Base-by-base conservation (phyloP, 148 eudicot genomes). In the Salicornia ramosissima region DNA sequence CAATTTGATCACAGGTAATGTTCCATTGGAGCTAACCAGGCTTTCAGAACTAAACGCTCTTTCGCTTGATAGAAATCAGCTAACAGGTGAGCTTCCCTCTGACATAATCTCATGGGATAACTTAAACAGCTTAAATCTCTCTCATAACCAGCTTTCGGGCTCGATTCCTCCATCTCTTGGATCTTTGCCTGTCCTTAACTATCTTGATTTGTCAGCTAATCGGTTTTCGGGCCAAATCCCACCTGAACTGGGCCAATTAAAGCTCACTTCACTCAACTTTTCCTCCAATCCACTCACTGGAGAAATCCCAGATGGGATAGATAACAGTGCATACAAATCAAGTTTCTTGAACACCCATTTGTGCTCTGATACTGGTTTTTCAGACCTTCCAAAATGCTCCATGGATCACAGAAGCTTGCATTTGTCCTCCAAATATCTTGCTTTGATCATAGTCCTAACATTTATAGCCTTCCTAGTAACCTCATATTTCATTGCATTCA, bases 1-100 rank as follows among this genome's bases (percentile, higher is more conserved):
- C 73, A 90, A 90, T 76, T 7, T 55, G 71, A 52, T 90, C 56
- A 68, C 86, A 0, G 90, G 91, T 30, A 29, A 55, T 19, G 55
- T 90, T 64, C 90, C 96, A 22, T 57, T 64, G 67, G 84, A 78
- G 33, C 16, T 89, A 11, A 82, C 88, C 5, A 61, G 24, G 28
- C 91, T 90, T 64, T 73, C 83, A 6, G 57, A 43, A 19, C 66
- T 90, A 0, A 70, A 14, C 54, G 60, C 65, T n/a, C 76, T 90
- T 0, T 29, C 15, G 4, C 89, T 90, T 34, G 85, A 85, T 72
- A 86, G 89, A 26, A 90, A 88, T 75, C 77, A 73, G 12, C 74
- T 90, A 61, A 75, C 91, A 15, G 97, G 97, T 50, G 77, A 74
- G 47, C 78, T 90, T 31, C 93, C 97, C 9, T 81, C 79, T 10